phyloP scores from a whole-genome alignment of 2,329 filamentous ascomycete species.

The Epichloe gansuensis region DNA sequence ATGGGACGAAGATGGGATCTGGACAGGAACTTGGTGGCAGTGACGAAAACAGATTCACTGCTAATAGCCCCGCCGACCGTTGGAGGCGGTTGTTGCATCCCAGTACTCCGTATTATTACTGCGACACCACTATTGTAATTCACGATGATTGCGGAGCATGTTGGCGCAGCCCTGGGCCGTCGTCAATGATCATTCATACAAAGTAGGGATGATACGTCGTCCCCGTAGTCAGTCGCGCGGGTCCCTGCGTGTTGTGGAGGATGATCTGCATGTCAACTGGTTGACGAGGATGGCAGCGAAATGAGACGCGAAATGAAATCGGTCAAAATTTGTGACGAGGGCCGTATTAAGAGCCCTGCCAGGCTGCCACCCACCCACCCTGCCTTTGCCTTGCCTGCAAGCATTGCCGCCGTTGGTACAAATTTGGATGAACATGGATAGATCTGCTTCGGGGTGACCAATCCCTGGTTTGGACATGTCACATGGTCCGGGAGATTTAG shows the following conservation, averaged over 20 bases:
- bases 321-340: neutral
- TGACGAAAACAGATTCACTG: neutral
- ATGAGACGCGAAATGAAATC: constrained; percentile 10
- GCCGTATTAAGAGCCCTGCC: neutral
- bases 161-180: neutral
- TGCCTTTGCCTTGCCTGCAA: neutral
- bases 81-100: neutral
- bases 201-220: neutral
- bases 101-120: neutral
- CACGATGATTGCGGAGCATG: neutral
- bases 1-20: neutral
- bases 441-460: neutral
- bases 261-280: constrained; percentile 7
- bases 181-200: neutral
- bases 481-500: constrained; percentile 2
- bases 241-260: neutral
- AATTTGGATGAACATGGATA: neutral
- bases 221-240: neutral
- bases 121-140: neutral
- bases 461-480: neutral
- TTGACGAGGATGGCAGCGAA: constrained; percentile 6
- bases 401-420: neutral
- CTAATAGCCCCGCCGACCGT: neutral
- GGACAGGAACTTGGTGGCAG: neutral
- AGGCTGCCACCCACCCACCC: neutral